A percentile compares a stretch with the other conserved stretches of the same genome.
phyloP scores from a whole-genome alignment of 495 filamentous ascomycete species.

The Aspergillus nanangensis region DNA sequence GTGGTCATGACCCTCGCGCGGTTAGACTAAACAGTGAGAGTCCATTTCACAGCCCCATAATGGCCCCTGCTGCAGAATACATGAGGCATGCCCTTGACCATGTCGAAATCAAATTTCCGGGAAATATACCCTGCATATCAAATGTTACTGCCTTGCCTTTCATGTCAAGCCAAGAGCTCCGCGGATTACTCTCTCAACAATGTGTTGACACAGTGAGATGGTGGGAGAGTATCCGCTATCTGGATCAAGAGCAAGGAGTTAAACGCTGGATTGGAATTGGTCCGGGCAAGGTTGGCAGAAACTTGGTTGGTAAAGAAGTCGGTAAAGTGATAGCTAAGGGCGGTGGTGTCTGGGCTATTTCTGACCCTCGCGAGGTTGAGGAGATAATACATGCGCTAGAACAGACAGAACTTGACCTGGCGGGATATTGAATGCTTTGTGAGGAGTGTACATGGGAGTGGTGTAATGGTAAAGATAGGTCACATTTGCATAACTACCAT shows the following conservation, averaged over 20 bases:
- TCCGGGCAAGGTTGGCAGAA: constrained; percentile 89
- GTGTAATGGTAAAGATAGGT: too few relatives aligned
- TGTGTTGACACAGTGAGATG: constrained; percentile 87
- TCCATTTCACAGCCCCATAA: constrained; percentile 90
- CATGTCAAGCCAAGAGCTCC: constrained; percentile 62
- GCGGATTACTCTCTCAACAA: constrained; percentile 68
- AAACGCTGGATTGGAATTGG: constrained; percentile 90
- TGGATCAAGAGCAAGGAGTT: constrained; percentile 82
- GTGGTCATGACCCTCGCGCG: constrained; percentile 86
- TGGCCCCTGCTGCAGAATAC: constrained; percentile 74
- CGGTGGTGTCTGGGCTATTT: constrained; percentile 92
- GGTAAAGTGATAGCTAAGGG: constrained; percentile 77
- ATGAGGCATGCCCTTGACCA: constrained; percentile 61
- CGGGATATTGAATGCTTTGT: constrained; percentile 5
- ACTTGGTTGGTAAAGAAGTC: constrained; percentile 93
- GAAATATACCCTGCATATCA: constrained; percentile 69
- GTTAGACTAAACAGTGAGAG: constrained; percentile 84
- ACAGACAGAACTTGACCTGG: constrained; percentile 57
- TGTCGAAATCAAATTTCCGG: constrained; percentile 67
- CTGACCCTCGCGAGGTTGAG: constrained; percentile 75
- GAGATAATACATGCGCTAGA: constrained; percentile 68
- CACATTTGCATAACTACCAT: too few relatives aligned
- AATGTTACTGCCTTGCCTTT: constrained; percentile 85
- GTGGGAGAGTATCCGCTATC: constrained; percentile 87
- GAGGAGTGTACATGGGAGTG: too few relatives aligned